Base-by-base conservation (phyloP, 2,329 filamentous ascomycete species). In the Aspergillus phoenicis region DNA sequence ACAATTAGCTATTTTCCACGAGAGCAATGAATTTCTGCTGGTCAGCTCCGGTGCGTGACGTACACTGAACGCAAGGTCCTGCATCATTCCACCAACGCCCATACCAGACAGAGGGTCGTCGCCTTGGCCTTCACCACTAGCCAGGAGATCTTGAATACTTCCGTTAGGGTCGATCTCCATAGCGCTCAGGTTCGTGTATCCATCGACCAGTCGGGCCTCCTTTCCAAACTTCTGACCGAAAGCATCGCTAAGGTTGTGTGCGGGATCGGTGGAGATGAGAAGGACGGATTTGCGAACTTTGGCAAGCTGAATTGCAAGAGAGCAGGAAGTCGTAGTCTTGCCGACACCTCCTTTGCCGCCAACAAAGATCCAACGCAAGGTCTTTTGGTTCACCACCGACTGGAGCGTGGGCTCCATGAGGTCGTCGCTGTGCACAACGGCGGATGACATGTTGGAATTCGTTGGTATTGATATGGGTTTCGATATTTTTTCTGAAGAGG, bases 101-200 rank as follows among this genome's bases (percentile, higher is more conserved):
- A 88, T 71, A 8, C 88, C 89, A 54, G 84, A 85, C 81, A 91
- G 87, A 43, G 87, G 87, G 66, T 93, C 90, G 47, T 79, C 75
- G 5, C 64, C 72, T 67, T 87, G 83, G 2, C 83, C 85, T 26
- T 84, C 86, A 53, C 91, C 91, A 17, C 91, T 92, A 8, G 91
- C 90, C 65, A 99, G 82, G 59, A 99, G 81, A 76, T 99, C 95
- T 80, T 97, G 95, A 78, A 99, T 97, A 74, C 92, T 97, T 52
- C 94, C 95, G 75, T 97, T 98, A 57, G 95, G 95, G 74, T 99
- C 95, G 71, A 99, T 98, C 80, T 99, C 95, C 95, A 99, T 99
- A 64, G 95, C 95, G 75, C 91, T 96, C 68, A 99, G 83, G 78
- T 97, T 97, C 36, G 89, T 87, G 74, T 96, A 97, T 68, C 95